Percentiles rank a stretch among this genome's conserved stretches.
These are phyloP conservation scores for Parachaetomium inaequale DNA, from an alignment of 495 filamentous ascomycete genomes.

Conservation along the genomic window DNA sequence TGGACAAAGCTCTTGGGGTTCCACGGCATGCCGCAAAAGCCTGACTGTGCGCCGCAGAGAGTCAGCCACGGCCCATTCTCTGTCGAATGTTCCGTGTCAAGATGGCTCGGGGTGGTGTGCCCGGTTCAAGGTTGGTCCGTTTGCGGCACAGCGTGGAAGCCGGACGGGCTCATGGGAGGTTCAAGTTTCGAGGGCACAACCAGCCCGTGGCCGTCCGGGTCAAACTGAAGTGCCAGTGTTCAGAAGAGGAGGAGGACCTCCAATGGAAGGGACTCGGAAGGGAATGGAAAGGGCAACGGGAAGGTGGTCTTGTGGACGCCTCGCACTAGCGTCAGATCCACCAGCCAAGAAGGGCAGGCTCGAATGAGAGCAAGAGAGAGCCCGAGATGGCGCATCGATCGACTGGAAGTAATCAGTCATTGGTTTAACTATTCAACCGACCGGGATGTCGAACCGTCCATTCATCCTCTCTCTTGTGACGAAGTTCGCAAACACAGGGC, in stretches of 20 bases:
- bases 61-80: slow-evolving; percentile 1
- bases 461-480: too few relatives aligned
- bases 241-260: not conserved
- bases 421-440: too few relatives aligned
- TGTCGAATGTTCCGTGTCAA: not conserved
- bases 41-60: not conserved
- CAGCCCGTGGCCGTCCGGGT: not conserved
- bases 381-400: too few relatives aligned
- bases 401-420: too few relatives aligned
- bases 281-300: not conserved
- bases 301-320: not conserved
- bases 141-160: slow-evolving; percentile 9
- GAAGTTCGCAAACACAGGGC: too few relatives aligned
- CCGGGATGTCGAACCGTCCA: not conserved
- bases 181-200: not conserved
- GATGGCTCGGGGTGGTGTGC: not conserved
- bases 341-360: not conserved
- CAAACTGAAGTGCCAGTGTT: not conserved
- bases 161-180: not conserved
- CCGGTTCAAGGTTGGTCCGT: not conserved
- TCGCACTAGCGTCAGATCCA: not conserved
- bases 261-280: not conserved
- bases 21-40: not conserved
- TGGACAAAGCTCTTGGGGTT: not conserved
- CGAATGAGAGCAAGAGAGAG: too few relatives aligned